Percentiles rank a stretch among this genome's conserved stretches.
Conservation (phyloP, 1,284 basidiomycete species). For the Papiliotrema laurentii region DNA sequence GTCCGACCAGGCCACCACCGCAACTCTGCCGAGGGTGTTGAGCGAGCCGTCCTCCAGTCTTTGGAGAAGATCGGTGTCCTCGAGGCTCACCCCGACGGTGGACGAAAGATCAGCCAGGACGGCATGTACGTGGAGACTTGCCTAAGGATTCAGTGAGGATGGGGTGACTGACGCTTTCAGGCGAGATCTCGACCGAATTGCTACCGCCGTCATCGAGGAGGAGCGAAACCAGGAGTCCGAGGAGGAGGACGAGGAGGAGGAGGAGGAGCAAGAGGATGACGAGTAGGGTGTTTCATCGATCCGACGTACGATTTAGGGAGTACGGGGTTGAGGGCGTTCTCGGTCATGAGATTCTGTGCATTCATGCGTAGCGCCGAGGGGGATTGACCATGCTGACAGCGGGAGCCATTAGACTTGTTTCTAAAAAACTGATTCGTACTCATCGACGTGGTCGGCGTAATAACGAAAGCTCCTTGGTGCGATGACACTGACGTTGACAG, state of each 20-base stretch:
- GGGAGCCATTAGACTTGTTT: too few relatives aligned
- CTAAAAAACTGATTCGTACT: too few relatives aligned
- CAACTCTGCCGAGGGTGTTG: constrained; percentile 77
- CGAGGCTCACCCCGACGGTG: constrained; percentile 89
- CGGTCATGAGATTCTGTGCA: too few relatives aligned
- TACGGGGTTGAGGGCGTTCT: too few relatives aligned
- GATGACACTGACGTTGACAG: too few relatives aligned
- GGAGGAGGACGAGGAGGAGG: constrained; percentile 80
- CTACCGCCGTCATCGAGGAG: constrained; percentile 89
- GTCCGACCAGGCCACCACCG: constrained; percentile 94
- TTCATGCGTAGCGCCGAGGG: too few relatives aligned
- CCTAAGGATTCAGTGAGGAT: background rate
- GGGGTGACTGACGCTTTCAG: constrained; percentile 22
- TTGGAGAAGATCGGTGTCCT: constrained; percentile 99
- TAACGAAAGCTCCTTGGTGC: too few relatives aligned
- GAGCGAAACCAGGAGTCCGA: constrained; percentile 78
- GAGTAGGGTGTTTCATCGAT: constrained; percentile 16
- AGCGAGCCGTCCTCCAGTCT: constrained; percentile 89
- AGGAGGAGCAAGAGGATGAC: constrained; percentile 62
- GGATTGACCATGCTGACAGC: too few relatives aligned
- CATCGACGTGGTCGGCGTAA: too few relatives aligned
- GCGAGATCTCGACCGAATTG: constrained; percentile 97
- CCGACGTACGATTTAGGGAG: too few relatives aligned
- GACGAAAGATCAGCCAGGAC: constrained; percentile 93
- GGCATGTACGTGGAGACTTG: constrained; percentile 57